Evolutionary conservation across 805 yeast species (phyloP), one percentile per base, ranked within the genome.

Genomic region (Wickerhamiella spandovensis): DNA sequence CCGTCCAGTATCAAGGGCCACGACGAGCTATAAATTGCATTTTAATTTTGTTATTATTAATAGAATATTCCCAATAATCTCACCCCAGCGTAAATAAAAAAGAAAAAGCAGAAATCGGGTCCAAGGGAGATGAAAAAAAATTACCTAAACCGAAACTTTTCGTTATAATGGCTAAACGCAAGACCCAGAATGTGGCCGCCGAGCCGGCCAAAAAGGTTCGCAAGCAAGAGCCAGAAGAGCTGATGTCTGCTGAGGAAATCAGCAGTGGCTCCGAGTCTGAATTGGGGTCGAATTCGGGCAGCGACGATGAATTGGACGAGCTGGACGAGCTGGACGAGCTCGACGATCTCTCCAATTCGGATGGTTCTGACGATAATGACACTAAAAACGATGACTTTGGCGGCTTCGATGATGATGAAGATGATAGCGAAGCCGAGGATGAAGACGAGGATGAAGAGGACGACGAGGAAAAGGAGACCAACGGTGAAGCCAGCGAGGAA

Each of bases 71-170:
- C 35, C 17, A 23, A 13, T 9, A 24, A 43, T n/a, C n/a, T n/a
- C n/a, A 44, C 10, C 55, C 64, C 59, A 54, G 56, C 58, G 53
- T 47, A 43, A 43, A 48, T 44, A 57, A 56, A 22, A 64, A 63
- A 51, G 62, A 61, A 51, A 61, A 63, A 56, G 47, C 57, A 52
- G 51, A 22, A 6, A 6, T 22, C 9, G 7, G 21, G 21, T 20
- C 5, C 5, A 54, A 25, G 61, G 58, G 9, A 54, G 57, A 49
- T 61, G 61, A 53, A 48, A 56, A 50, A 37, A 20, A 28, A 43
- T 18, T 32, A 43, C 32, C 32, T 28, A 28, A 28, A 12, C 32
- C 7, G 32, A 28, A 28, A 28, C 32, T 15, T 23, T 23, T 42
- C 35, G 28, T 32, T 53, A 50, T 15, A 44, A 20, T 12, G 28